Evolutionary conservation across 2,329 filamentous ascomycete genomes (phyloP).

Genomic region (Arthrobotrys iridis): DNA sequence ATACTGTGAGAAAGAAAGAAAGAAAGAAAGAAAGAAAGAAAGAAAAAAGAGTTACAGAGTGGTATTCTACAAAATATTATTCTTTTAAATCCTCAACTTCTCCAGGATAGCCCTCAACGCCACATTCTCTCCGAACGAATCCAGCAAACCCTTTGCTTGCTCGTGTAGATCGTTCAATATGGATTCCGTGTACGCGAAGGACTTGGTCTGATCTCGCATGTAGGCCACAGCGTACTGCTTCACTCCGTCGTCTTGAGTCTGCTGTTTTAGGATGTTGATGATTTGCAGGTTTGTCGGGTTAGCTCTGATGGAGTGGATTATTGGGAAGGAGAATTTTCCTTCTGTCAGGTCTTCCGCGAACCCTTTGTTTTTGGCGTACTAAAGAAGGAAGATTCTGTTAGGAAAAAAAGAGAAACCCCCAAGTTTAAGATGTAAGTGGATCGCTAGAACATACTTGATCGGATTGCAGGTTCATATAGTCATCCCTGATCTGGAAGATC

Average conservation of each 20-base stretch:
- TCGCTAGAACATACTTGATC: conserved; percentile 60
- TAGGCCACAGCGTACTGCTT: conserved; percentile 90
- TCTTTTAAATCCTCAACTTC: conserved; percentile 21
- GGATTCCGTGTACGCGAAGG: conserved; percentile 82
- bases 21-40: too few relatives aligned
- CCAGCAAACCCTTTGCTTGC: conserved; percentile 71
- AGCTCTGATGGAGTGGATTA: conserved; percentile 89
- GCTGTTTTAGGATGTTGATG: conserved; percentile 91
- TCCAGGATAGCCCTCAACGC: conserved; percentile 68
- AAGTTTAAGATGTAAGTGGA: not conserved
- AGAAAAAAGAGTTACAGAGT: too few relatives aligned
- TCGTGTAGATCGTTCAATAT: conserved; percentile 73
- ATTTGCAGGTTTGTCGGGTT: conserved; percentile 79
- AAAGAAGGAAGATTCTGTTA: too few relatives aligned
- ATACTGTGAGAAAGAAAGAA: too few relatives aligned
- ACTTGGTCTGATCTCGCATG: conserved; percentile 83
- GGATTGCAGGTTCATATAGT: conserved; percentile 82
- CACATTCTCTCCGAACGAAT: conserved; percentile 69
- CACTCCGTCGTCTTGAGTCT: conserved; percentile 83
- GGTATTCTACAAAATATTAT: too few relatives aligned
- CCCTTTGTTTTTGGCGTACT: conserved; percentile 89
- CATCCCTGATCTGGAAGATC: conserved; percentile 90
- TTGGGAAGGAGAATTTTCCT: conserved; percentile 95
- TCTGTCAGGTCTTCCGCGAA: conserved; percentile 95
- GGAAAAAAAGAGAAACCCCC: too few relatives aligned